A percentile compares a stretch with the other conserved stretches of the same genome.
phyloP scores from a whole-genome alignment of 164 flowering plant species.

The Saururus chinensis region DNA sequence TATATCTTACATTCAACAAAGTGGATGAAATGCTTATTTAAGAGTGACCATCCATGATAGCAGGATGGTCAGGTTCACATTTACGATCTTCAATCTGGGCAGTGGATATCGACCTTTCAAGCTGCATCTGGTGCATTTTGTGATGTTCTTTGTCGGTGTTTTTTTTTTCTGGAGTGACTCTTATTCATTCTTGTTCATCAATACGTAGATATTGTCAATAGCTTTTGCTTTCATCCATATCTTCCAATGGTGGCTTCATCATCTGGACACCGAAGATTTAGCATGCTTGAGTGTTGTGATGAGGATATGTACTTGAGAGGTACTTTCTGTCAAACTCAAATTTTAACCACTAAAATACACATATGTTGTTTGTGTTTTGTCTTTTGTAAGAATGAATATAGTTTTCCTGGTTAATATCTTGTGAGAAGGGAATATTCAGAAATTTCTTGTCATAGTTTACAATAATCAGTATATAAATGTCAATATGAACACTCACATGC shows the following conservation, averaged over 20 bases:
- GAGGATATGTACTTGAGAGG: conserved; percentile 41
- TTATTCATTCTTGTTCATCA: neutral
- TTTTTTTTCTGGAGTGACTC: neutral
- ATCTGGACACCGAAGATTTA: conserved; percentile 89
- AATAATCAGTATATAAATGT: too few relatives aligned
- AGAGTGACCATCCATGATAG: neutral
- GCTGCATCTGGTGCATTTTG: conserved; percentile 75
- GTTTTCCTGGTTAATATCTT: neutral
- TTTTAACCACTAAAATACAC: neutral
- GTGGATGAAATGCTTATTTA: too few relatives aligned
- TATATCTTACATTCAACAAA: too few relatives aligned
- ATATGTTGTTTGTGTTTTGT: too few relatives aligned
- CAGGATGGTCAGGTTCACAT: conserved; percentile 92
- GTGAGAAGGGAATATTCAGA: neutral
- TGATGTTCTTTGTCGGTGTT: neutral
- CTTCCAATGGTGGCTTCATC: conserved; percentile 77
- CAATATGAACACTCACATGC: too few relatives aligned
- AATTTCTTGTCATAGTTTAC: too few relatives aligned
- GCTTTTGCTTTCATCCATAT: conserved; percentile 82
- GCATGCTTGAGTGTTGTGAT: conserved; percentile 36
- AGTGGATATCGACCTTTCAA: conserved; percentile 76
- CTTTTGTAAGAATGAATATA: too few relatives aligned
- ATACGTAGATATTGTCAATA: conserved; percentile 69
- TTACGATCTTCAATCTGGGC: conserved; percentile 91
- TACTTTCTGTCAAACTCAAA: conserved; percentile 13